Base-by-base conservation (phyloP, 352 stramenopile species). In the Phytophthora pluvialis region DNA sequence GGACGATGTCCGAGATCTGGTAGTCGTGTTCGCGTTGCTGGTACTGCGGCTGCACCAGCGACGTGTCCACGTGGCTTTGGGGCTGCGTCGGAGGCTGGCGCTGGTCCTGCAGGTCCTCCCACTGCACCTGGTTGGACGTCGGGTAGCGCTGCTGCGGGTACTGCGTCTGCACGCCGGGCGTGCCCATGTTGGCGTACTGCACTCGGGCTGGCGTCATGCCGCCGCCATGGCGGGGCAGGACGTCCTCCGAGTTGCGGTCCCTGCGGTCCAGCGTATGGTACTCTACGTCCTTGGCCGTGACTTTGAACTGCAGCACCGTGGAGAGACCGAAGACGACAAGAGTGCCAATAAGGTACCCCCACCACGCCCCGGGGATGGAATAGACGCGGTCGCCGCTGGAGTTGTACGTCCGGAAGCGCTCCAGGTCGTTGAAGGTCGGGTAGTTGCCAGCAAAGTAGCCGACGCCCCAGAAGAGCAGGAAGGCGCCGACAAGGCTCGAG, bases 361-460 rank as follows among this genome's bases (percentile, higher is more conserved):
- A 91, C 80, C 81, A 91, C 4, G 70, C 75, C 12, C 67, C 61
- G 3, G 80, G 80, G 66, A 91, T 78, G 10, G 64, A 71, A 31
- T 78, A 69, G 9, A 67, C 56, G 15, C 64, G 62, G 28, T 84
- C 60, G 7, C 76, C 73, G 7, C 72, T 68, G 6, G 66, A 63
- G 32, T 72, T 69, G 31, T 75, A 63, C 15, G 43, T 57, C 10
- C 67, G 60, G 59, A 83, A 80, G 42, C 60, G 52, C 16, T 69
- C 59, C 35, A 91, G 62, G 38, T 83, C 73, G 57, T 81, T 70
- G 47, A 78, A 80, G 3, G 75, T 86, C 7, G 83, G 80, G 55
- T 86, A 90, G 33, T 83, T 72, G 12, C 83, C 83, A 3, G 67
- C 70, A 57, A 89, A 90, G 67, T 86, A 88, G 45, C 83, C 83